Evolutionary conservation across 1,284 basidiomycete genomes (phyloP), one percentile per base, ranked within the genome.

Genomic region (Neolentinus lepideus): DNA sequence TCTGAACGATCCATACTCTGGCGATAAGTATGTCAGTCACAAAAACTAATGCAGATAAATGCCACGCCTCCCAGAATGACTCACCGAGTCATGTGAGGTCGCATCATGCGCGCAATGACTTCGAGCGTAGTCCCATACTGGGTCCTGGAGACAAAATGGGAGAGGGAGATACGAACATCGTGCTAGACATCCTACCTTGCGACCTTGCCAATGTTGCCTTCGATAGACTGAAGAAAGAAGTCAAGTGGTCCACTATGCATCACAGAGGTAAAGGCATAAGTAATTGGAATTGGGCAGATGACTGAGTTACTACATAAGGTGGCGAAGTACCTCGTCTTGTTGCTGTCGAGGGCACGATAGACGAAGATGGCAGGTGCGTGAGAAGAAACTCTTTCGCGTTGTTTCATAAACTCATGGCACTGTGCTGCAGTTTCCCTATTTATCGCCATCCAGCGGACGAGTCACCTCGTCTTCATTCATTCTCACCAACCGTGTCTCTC

Each of bases 371-470:
- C 54, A 85, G 84, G 85, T 82, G 59, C 51, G 65, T n/a, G 19
- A 4, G 33, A 43, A 16, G 3, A 56, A 51, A 27, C 61, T 38
- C n/a, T 19, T 6, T 24, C 50, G 25, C 57, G 53, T 12, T 46
- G 58, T 50, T 53, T n/a, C 19, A 54, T 54, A 1, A 9, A 38
- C 16, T 48, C 48, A 51, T 26, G 47, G 22, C 26, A 27, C 16
- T 27, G 21, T 48, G 55, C 31, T 29, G 26, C 53, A 89, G 85
- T 62, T 82, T 81, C 64, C 88, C 88, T 8, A 75, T 90, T 54
- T 90, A 90, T 66, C 81, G 88, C 43, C 87, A 90, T 64, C 88
- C 88, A 19, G 78, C 87, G 2, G 88, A 90, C 66, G 79, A 83
- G 60, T 85, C 85, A 0, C 88, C 88, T 27, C 76, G 80, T 1